Conservation (phyloP, 1,284 basidiomycete genomes). For the Apiotrichum sp. region DNA sequence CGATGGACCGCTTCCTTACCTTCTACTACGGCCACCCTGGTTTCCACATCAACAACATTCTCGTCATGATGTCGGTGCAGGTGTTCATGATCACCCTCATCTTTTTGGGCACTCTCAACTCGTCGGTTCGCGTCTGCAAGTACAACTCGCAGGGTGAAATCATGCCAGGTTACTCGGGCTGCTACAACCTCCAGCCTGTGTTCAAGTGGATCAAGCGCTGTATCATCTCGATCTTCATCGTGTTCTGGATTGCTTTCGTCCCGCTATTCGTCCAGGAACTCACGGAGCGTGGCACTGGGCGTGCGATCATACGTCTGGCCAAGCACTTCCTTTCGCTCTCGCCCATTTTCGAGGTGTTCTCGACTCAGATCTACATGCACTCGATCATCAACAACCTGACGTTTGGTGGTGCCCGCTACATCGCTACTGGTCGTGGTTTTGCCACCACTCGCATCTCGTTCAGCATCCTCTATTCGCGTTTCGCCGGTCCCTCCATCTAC, state of each 20-base stretch:
- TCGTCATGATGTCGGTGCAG: constrained; percentile 91
- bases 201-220: constrained; percentile 90
- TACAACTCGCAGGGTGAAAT: constrained; percentile 67
- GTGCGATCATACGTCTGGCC: constrained; percentile 77
- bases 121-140: constrained; percentile 67
- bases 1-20: constrained; percentile 95
- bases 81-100: constrained; percentile 82
- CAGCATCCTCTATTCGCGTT: constrained; percentile 87
- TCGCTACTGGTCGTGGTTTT: constrained; percentile 97
- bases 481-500: constrained; percentile 94
- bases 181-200: constrained; percentile 83
- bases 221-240: constrained; percentile 92
- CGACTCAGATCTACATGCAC: constrained; percentile 92
- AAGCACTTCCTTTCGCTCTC: constrained; percentile 90
- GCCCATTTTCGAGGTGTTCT: constrained; percentile 93
- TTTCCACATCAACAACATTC: constrained; percentile 99
- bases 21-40: constrained; percentile 99
- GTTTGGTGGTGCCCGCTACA: constrained; percentile 92
- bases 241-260: constrained; percentile 91
- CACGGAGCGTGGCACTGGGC: constrained; percentile 82
- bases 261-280: constrained; percentile 92
- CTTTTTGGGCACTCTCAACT: constrained; percentile 84
- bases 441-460: constrained; percentile 89
- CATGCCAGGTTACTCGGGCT: constrained; percentile 68
- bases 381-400: constrained; percentile 91